Base-by-base conservation (phyloP, 1,139 yeast genomes). In the Hyphopichia burtonii region DNA sequence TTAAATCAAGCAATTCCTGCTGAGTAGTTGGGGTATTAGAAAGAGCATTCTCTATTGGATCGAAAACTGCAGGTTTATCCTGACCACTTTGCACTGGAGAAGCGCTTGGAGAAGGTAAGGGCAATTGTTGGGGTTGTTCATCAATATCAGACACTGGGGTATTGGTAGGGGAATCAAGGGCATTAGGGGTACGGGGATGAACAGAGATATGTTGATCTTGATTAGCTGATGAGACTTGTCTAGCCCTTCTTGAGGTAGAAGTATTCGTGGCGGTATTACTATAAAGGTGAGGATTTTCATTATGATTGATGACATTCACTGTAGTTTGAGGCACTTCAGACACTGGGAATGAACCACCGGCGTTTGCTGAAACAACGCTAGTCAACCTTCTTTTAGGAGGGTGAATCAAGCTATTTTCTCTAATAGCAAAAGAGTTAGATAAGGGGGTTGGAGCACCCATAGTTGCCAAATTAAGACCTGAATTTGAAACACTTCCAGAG, bases 31-130 rank as follows among this genome's bases (percentile, higher is more conserved):
- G 76, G 14, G 61, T 44, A 19, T 49, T 49, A 2, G 63, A 45
- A 27, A 70, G 49, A 16, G 54, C 58, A 17, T 53, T 50, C 23
- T 68, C 66, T 34, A 59, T 52, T 17, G 56, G 52, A 15, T 51
- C 37, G 48, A 47, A 37, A 36, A 28, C 39, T 23, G 49, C 45
- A 10, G 43, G 36, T 33, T 38, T 46, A 31, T 47, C 34, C 18
- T 45, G 42, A 19, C 49, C 46, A 34, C 55, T 58, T 46, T 76
- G 83, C 6, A 72, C 74, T 0, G 87, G 87, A 1, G 86, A 80
- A 1, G 87, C 88, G 52, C 83, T 78, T 0, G 88, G 88, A 5
- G 86, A 81, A 0, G 87, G 87, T 25, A 82, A 65, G 0, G 86
- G 86, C 16, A 78, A 63, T 45, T 72, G 80, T 41, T 66, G 74